phyloP scores from a whole-genome alignment of 495 filamentous ascomycete genomes.

The Lasiosphaeriaceae sp. region DNA sequence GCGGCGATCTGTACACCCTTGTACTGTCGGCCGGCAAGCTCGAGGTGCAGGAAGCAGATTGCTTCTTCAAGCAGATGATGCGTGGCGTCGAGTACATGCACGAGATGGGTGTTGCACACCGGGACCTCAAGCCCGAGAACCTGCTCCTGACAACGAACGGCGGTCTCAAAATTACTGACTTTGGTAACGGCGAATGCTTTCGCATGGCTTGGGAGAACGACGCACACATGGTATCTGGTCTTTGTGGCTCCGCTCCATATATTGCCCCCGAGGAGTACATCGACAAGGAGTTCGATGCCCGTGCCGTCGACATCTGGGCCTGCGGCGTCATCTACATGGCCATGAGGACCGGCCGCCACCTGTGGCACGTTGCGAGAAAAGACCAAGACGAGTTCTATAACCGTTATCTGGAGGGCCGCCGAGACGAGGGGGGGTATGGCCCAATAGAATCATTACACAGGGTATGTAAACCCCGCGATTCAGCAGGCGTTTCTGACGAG shows the following conservation, averaged over 20 bases:
- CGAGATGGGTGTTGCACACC: constrained; percentile 98
- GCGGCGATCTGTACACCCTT: constrained; percentile 93
- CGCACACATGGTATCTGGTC: constrained; percentile 93
- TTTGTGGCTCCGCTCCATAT: constrained; percentile 95
- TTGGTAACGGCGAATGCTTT: constrained; percentile 99
- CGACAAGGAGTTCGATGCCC: constrained; percentile 91
- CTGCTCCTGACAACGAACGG: constrained; percentile 89
- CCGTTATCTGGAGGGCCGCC: constrained; percentile 84
- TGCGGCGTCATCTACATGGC: constrained; percentile 99
- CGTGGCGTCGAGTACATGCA: constrained; percentile 99
- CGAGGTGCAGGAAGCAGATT: constrained; percentile 91
- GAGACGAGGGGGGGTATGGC: constrained; percentile 90
- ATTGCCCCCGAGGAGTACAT: constrained; percentile 97
- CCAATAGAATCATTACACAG: constrained; percentile 94
- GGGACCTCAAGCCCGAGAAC: constrained; percentile 97
- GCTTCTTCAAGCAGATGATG: constrained; percentile 99
- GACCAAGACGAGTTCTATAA: constrained; percentile 97
- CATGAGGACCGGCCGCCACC: constrained; percentile 92
- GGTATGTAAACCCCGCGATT: constrained; percentile 52
- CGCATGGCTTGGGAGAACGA: constrained; percentile 99
- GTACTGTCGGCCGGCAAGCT: constrained; percentile 90
- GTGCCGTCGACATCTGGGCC: constrained; percentile 96
- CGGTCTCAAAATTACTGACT: constrained; percentile 97
- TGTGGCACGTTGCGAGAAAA: constrained; percentile 93
- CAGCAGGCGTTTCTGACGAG: constrained; percentile 14